A percentile compares a stretch with the other conserved stretches of the same genome.
These are phyloP conservation scores for Colletotrichum scovillei DNA, from an alignment of 2,329 filamentous ascomycete species.

Conservation along the genomic window DNA sequence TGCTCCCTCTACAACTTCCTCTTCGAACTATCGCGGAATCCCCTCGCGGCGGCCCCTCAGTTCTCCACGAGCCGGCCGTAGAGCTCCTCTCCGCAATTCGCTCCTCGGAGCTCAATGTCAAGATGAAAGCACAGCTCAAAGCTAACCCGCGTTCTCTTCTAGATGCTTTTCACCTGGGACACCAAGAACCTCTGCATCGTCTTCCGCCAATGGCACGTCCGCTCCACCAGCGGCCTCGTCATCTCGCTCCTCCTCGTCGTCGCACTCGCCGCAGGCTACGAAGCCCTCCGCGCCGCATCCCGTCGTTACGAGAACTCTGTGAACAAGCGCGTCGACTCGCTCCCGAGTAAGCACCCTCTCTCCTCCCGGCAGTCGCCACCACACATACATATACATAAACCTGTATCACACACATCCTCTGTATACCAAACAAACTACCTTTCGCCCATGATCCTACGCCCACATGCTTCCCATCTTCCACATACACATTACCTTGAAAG, in stretches of 20 bases:
- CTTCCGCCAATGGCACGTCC: conserved; percentile 91
- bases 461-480: conserved; percentile 17
- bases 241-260: conserved; percentile 86
- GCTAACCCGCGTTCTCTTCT: conserved; percentile 36
- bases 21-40: background rate
- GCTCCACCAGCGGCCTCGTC: conserved; percentile 78
- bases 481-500: conserved; percentile 8
- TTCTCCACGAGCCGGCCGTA: background rate
- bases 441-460: background rate
- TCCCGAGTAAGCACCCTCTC: conserved; percentile 61
- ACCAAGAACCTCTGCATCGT: conserved; percentile 95
- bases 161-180: conserved; percentile 99
- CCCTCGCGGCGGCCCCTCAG: background rate
- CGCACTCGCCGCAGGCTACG: conserved; percentile 89
- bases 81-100: background rate
- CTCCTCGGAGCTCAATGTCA: background rate
- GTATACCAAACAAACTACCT: background rate
- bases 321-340: conserved; percentile 57
- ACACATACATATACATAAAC: background rate
- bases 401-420: background rate
- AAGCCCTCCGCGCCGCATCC: conserved; percentile 82
- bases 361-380: conserved; percentile 4
- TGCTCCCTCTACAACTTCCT: background rate
- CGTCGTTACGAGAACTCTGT: conserved; percentile 78
- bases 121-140: background rate